These are phyloP conservation scores for Dentipellis sp. DNA, from an alignment of 768 basidiomycete species.

Conservation along the genomic window DNA sequence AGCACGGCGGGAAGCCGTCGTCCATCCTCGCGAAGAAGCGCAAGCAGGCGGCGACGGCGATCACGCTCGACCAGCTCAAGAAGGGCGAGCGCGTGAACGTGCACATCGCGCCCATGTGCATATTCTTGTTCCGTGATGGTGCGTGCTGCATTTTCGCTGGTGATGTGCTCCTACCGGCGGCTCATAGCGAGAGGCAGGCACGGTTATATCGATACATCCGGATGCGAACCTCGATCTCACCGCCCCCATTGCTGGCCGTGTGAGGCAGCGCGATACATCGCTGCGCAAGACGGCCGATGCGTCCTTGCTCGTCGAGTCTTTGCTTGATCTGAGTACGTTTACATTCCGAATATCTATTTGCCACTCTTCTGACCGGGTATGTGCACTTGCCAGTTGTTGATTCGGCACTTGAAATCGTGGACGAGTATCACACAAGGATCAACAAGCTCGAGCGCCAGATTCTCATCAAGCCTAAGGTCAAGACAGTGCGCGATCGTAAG, in stretches of 20 bases:
- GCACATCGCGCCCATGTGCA: conserved; percentile 51
- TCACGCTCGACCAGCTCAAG: conserved; percentile 29
- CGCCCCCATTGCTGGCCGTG: conserved; percentile 45
- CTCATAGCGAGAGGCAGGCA: conserved; percentile 30
- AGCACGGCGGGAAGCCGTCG: conserved; percentile 1
- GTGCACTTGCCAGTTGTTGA: conserved; percentile 45
- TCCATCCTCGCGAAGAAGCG: conserved; percentile 23
- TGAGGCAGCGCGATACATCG: conserved; percentile 49
- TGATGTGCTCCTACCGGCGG: not conserved
- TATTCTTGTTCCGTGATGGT: conserved; percentile 64
- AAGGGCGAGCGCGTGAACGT: conserved; percentile 53
- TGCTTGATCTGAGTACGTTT: conserved; percentile 45
- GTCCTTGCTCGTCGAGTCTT: conserved; percentile 56
- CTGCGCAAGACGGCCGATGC: conserved; percentile 56
- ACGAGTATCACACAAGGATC: conserved; percentile 57
- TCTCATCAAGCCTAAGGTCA: conserved; percentile 50
- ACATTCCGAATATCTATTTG: not conserved
- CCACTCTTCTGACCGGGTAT: not conserved
- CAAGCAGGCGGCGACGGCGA: conserved; percentile 15
- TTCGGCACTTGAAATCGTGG: conserved; percentile 55
- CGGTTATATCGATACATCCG: conserved; percentile 51
- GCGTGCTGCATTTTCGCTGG: conserved; percentile 8
- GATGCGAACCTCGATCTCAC: conserved; percentile 39
- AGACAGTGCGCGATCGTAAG: conserved; percentile 50
- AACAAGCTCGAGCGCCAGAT: conserved; percentile 51